phyloP scores from a whole-genome alignment of 2,329 filamentous ascomycete species.

The Colletotrichum horii region DNA sequence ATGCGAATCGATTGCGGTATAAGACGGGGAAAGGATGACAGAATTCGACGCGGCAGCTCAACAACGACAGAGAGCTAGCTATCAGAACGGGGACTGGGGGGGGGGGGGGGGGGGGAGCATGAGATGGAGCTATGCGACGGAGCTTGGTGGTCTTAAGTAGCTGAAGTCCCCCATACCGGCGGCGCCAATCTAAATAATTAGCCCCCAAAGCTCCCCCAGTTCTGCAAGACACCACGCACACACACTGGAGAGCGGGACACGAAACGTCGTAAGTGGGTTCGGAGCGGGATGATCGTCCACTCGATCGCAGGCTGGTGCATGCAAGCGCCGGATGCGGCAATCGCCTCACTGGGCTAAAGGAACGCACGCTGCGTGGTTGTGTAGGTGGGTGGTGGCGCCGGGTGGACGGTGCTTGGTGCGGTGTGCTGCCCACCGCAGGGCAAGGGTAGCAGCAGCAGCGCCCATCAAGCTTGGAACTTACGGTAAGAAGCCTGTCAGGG shows the following conservation, averaged over 20 bases:
- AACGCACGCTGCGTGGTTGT: not conserved
- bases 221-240: not conserved
- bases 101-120: not conserved
- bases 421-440: not conserved
- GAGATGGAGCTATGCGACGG: not conserved
- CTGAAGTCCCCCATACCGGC: not conserved
- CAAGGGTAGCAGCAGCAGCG: not conserved
- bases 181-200: not conserved
- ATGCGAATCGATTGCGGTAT: not conserved
- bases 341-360: not conserved
- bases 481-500: not conserved
- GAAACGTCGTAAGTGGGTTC: conserved; percentile 18
- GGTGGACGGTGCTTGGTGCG: not conserved
- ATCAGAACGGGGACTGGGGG: not conserved
- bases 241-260: conserved; percentile 7
- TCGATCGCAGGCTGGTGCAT: conserved; percentile 18
- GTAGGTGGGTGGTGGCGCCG: not conserved
- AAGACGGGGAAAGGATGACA: not conserved
- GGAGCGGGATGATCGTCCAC: conserved; percentile 18
- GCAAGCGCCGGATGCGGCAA: conserved; percentile 13
- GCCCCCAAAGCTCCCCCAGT: not conserved
- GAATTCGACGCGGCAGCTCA: not conserved
- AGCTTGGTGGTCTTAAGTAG: not conserved
- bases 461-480: not conserved
- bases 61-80: not conserved